phyloP scores from a whole-genome alignment of 1,284 basidiomycete genomes.

The Irpex sp. region DNA sequence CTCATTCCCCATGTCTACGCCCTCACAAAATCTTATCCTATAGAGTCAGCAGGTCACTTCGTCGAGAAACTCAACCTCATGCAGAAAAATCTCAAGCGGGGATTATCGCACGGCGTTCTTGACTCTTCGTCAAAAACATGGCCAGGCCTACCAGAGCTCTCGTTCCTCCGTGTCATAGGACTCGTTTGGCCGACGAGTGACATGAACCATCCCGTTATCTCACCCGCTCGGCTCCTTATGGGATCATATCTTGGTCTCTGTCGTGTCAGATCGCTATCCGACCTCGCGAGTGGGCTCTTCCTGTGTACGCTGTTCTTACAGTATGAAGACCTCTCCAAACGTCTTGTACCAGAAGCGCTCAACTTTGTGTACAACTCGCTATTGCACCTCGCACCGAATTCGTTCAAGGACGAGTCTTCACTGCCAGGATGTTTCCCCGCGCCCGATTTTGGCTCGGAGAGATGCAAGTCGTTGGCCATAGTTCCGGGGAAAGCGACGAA shows the following conservation, averaged over 20 bases:
- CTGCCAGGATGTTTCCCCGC: constrained; percentile 67
- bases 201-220: constrained; percentile 86
- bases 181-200: constrained; percentile 93
- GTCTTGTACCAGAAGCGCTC: constrained; percentile 86
- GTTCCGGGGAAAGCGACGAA: constrained; percentile 36
- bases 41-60: constrained; percentile 77
- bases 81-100: constrained; percentile 92
- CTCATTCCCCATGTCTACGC: constrained; percentile 83
- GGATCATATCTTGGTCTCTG: constrained; percentile 88
- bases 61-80: constrained; percentile 84
- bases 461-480: constrained; percentile 38
- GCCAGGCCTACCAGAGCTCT: constrained; percentile 83
- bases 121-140: constrained; percentile 75
- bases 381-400: constrained; percentile 68
- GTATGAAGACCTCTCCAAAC: constrained; percentile 83
- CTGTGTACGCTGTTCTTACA: constrained; percentile 81
- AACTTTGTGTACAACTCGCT: constrained; percentile 78
- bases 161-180: constrained; percentile 79
- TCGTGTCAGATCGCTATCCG: constrained; percentile 71
- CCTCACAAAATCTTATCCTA: constrained; percentile 80
- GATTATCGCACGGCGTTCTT: constrained; percentile 73
- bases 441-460: constrained; percentile 63
- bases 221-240: constrained; percentile 85
- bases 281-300: constrained; percentile 87
- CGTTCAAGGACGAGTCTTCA: constrained; percentile 40